These are phyloP conservation scores for Lomentospora prolificans DNA, from an alignment of 2,329 filamentous ascomycete species.

Conservation along the genomic window DNA sequence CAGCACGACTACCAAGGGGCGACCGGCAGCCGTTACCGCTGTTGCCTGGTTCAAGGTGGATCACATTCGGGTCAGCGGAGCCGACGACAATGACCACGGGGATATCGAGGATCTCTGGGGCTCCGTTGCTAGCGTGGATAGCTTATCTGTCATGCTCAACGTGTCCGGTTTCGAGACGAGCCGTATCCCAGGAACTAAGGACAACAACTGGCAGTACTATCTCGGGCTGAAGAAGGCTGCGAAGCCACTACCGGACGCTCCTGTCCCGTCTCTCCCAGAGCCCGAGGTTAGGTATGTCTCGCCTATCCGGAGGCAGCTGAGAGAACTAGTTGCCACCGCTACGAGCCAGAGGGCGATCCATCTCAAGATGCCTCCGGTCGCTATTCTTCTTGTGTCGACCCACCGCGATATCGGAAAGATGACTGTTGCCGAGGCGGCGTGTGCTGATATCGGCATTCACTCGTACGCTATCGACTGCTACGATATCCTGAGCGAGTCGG, in stretches of 20 bases:
- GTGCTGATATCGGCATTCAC: slow-evolving; percentile 82
- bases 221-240: slow-evolving; percentile 64
- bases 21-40: slow-evolving; percentile 34
- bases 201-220: slow-evolving; percentile 84
- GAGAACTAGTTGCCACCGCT: slow-evolving; percentile 78
- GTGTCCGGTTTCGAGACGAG: slow-evolving; percentile 82
- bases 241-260: slow-evolving; percentile 24
- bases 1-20: slow-evolving; percentile 29
- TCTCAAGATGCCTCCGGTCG: slow-evolving; percentile 76
- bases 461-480: slow-evolving; percentile 84
- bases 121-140: slow-evolving; percentile 76
- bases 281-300: slow-evolving; percentile 41
- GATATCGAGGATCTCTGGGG: slow-evolving; percentile 70
- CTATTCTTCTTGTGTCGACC: slow-evolving; percentile 80
- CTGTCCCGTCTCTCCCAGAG: slow-evolving; percentile 32
- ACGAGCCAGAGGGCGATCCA: slow-evolving; percentile 82
- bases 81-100: slow-evolving; percentile 42
- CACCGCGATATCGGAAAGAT: slow-evolving; percentile 90
- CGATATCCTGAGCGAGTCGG: slow-evolving; percentile 84
- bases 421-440: slow-evolving; percentile 66
- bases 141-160: slow-evolving; percentile 76
- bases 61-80: slow-evolving; percentile 51
- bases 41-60: slow-evolving; percentile 93
- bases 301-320: slow-evolving; percentile 58
- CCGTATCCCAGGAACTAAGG: slow-evolving; percentile 64